Evolutionary conservation across 305 asterid genomes (phyloP).

Genomic region (Salvia sclarea): DNA sequence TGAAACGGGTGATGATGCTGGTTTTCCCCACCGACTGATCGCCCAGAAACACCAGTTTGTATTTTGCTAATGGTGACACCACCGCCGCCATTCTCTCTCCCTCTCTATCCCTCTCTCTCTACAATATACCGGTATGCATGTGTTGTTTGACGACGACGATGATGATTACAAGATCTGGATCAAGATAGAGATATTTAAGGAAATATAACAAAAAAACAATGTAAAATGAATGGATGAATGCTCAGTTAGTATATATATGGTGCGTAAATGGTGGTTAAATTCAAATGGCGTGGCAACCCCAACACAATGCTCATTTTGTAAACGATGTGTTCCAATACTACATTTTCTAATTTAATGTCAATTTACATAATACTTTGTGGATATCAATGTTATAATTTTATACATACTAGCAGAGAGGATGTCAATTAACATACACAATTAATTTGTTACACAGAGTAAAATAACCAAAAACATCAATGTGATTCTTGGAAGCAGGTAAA

Average conservation of each 20-base stretch:
- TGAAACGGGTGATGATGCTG: slow-evolving; percentile 80
- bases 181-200: slow-evolving; percentile 31
- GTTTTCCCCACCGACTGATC: slow-evolving; percentile 90
- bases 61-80: slow-evolving; percentile 79
- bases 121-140: background rate
- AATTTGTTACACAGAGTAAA: no score
- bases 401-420: no score
- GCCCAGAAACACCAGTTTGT: slow-evolving; percentile 73
- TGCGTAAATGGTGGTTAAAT: slow-evolving; percentile 23
- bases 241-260: background rate
- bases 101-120: slow-evolving; percentile 22
- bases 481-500: no score
- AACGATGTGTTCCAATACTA: no score
- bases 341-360: no score
- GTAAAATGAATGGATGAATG: slow-evolving; percentile 19
- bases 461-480: no score
- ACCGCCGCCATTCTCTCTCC: slow-evolving; percentile 54
- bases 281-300: slow-evolving; percentile 1
- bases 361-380: no score
- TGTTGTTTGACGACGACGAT: slow-evolving; percentile 15
- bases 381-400: no score
- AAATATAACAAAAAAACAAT: slow-evolving; percentile 9
- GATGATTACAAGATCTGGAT: slow-evolving; percentile 30
- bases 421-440: no score
- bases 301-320: background rate